Base-by-base conservation (phyloP, 495 filamentous ascomycete species). In the Aspergillus sparsus region DNA sequence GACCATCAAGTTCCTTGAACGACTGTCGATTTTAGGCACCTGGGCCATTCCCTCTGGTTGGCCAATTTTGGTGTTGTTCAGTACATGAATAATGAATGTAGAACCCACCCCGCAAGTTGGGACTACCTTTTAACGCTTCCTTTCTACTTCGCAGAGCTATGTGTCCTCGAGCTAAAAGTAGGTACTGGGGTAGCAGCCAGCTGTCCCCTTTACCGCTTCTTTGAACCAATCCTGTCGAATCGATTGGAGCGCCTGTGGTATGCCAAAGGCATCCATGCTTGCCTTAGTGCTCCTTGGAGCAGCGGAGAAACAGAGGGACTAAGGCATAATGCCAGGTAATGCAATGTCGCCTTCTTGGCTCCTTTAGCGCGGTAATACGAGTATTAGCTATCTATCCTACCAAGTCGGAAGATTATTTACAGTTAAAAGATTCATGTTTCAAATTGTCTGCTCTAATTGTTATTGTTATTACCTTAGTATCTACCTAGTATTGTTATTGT, bases 131-230 rank as follows among this genome's bases (percentile, higher is more conserved):
- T 27, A 27, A 27, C 21, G 55, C 44, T 21, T 7, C 9, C 44
- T 1, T 1, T 18, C n/a, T 47, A 47, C 44, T 8, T 47, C 9
- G 6, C 13, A 18, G n/a, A 15, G 31, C 10, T 6, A 52, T 21
- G 35, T 42, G 11, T 45, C 6, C 53, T 62, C 27, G 51, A 56
- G 51, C 58, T 60, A 59, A 59, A 46, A 27, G 49, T 59, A 59
- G 39, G 21, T 36, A 54, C 58, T 49, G 51, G 42, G 50, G 58
- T 60, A 34, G 21, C 32, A 51, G 65, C 65, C 65, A 67, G 61
- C 62, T 67, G 62, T 62, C 50, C 58, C 49, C 60, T 58, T 64
- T 67, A 67, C 65, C 65, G 65, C 65, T 60, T 54, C 57, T 64
- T 64, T 41, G 59, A 34, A 21, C 65, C 62, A 67, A 67, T 62